Conservation (phyloP, 2,329 filamentous ascomycete species). For the Aspergillus pseudoviridinutans region DNA sequence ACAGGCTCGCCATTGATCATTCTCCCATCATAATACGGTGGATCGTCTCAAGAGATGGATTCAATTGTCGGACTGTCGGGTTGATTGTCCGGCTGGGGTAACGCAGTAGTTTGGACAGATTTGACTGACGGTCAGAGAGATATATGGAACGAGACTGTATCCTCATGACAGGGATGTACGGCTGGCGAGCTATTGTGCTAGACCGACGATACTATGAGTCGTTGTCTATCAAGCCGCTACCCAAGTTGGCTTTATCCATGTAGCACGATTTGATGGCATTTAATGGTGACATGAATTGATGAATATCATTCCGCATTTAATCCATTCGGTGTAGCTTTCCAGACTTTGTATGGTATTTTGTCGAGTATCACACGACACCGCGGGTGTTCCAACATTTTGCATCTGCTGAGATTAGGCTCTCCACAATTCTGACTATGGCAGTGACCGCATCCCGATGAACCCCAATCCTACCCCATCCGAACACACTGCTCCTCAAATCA, state of each 20-base stretch:
- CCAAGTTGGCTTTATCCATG: neutral
- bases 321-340: neutral
- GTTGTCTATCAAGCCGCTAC: neutral
- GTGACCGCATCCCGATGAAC: neutral
- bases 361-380: too few species aligned
- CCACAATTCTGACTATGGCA: too few species aligned
- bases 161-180: neutral
- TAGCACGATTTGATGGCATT: neutral
- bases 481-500: neutral
- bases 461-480: neutral
- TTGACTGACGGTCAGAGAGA: too few species aligned
- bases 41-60: neutral
- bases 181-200: neutral
- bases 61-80: too few species aligned
- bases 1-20: neutral
- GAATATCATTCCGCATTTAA: neutral
- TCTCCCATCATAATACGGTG: neutral
- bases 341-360: too few species aligned
- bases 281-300: neutral
- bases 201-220: too few species aligned
- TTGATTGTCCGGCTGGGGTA: neutral
- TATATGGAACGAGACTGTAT: too few species aligned
- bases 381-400: too few species aligned
- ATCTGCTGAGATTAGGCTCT: too few species aligned
- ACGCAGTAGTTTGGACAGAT: too few species aligned